Evolutionary conservation across 208 protist species (phyloP), one percentile per base, ranked within the genome.

Genomic region (Endotrypanum monterogeii): DNA sequence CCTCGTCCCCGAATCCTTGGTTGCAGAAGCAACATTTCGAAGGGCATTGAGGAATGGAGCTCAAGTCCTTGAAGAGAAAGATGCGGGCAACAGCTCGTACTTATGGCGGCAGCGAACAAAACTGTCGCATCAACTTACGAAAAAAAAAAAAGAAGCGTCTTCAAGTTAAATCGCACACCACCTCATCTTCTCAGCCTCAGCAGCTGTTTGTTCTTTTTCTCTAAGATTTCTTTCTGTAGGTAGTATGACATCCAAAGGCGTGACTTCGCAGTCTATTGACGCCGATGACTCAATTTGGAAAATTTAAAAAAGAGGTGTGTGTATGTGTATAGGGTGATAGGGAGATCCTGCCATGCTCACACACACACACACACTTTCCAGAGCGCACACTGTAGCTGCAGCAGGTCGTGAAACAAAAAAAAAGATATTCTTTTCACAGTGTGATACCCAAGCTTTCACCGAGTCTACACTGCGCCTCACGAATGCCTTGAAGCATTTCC

Each of bases 381-480:
- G 32, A 4, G 58, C 37, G 32, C 25, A 18, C 52, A 0, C 0
- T 18, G 55, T 37, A 46, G 65, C 14, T 41, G 51, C 32, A 56
- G 50, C 41, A 35, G 65, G 65, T 51, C 65, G 35, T 46, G 25
- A 16, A 46, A 48, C 18, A 46, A 9, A 25, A 46, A 48, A 48
- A 46, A 6, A 25, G 11, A 46, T 46, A 30, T 60, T n/a, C n/a
- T 11, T 12, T 73, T 76, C 72, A 67, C 20, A 52, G 66, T 18
- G 20, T 51, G 16, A 62, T 48, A 5, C 32, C 72, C 39, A 60
- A 76, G 30, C 20, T 74, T 41, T 23, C 55, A 0, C 63, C 67
- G 7, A 77, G 67, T 50, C 63, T 65, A 23, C 58, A 32, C 74
- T 86, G 78, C 23, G 50, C 71, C 18, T 83, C 65, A 23, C 35